These are phyloP conservation scores for Colletotrichum gloeosporioides DNA, from an alignment of 2,329 filamentous ascomycete species.

Conservation along the genomic window DNA sequence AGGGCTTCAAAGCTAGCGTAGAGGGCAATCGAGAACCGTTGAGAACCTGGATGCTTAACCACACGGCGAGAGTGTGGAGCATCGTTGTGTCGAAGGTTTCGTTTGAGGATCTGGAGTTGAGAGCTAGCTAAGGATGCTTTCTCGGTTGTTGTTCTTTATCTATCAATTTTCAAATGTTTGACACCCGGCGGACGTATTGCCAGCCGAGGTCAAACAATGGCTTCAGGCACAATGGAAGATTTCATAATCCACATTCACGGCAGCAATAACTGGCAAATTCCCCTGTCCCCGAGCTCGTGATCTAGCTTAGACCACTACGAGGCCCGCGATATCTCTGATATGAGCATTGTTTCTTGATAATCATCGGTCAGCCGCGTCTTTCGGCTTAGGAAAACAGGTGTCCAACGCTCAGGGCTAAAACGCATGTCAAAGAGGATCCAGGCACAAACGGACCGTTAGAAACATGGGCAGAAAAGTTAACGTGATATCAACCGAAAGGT, in stretches of 20 bases:
- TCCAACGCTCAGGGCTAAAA: not conserved
- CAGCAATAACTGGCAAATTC: not conserved
- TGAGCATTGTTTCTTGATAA: not conserved
- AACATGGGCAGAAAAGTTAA: not conserved
- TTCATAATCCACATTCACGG: not conserved
- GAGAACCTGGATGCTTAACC: rapidly evolving
- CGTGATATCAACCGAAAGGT: not conserved
- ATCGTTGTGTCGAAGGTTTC: not conserved
- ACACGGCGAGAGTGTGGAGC: rapidly evolving
- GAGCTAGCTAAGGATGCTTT: not conserved
- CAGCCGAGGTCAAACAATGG: not conserved
- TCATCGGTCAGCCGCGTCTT: not conserved
- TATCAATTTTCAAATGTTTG: not conserved
- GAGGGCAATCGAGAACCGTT: rapidly evolving
- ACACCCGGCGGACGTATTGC: not conserved
- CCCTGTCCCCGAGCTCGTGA: not conserved
- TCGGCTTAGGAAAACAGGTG: not conserved
- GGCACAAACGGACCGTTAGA: not conserved
- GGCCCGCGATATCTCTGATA: not conserved
- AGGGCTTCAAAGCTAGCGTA: not conserved
- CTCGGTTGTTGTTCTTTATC: rapidly evolving
- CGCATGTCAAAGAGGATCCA: not conserved
- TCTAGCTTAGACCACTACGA: not conserved
- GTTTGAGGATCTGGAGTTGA: rapidly evolving
- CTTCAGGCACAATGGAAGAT: not conserved